Base-by-base conservation (phyloP, 805 yeast genomes). In the Lipomyces mesembrius region DNA sequence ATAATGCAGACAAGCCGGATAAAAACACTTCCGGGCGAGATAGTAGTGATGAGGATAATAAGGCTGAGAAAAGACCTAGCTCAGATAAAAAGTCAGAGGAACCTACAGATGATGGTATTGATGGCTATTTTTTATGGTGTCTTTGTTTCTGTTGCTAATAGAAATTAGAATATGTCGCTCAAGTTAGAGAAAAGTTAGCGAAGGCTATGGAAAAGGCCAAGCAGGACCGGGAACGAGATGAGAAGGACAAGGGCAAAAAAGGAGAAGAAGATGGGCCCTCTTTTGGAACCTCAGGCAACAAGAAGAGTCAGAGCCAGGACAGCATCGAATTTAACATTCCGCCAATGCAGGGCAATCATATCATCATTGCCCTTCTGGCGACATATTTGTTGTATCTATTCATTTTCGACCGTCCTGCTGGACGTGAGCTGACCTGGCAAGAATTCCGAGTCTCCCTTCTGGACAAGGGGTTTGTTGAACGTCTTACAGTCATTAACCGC, bases 381-480 rank as follows among this genome's bases (percentile, higher is more conserved):
- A 22, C 61, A 35, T 69, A 64, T 53, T 37, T 61, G 32, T 12
- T 59, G 25, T 70, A 61, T 57, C 59, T 56, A 25, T 22, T 61
- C 32, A 46, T 63, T 12, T 54, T 29, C 37, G 71, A 60, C 22
- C 60, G 63, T 14, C 69, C 63, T 46, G 46, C 25, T 20, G 73
- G 71, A 2, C 64, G 70, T 17, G 92, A 91, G 74, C 82, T 94
- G 66, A 87, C 97, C 1, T 95, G 92, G 89, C 98, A 95, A 80
- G 97, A 94, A 75, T 94, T 95, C 80, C 84, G 91, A 54, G 81
- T 88, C 4, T 83, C 87, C 58, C 88, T 88, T 74, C 82, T 95
- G 67, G 90, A 89, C 69, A 90, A 87, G 73, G 92, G 92, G 4
- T 82, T 86, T 55, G 99, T 95, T 14, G 83, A 87, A 58, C 86